phyloP scores from a whole-genome alignment of 768 basidiomycete genomes.

The Agaricus sinodeliciosus region DNA sequence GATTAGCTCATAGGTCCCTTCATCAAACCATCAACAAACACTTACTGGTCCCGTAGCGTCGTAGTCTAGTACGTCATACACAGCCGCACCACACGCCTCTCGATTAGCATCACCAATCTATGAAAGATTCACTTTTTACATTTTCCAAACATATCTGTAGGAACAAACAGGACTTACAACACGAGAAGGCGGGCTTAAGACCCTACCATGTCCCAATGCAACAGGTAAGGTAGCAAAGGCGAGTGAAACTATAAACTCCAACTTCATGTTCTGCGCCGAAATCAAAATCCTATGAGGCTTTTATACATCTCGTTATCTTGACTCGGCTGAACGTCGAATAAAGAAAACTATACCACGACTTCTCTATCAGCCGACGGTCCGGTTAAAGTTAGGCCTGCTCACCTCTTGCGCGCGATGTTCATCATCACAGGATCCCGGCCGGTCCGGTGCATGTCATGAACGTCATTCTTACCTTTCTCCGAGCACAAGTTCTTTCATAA shows the following conservation, averaged over 20 bases:
- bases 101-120: slow-evolving; percentile 24
- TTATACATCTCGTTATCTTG: slow-evolving; percentile 4
- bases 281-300: neutral
- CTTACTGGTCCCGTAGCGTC: slow-evolving; percentile 26
- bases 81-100: slow-evolving; percentile 26
- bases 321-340: neutral
- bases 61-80: slow-evolving; percentile 21
- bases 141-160: neutral
- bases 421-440: neutral
- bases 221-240: slow-evolving; percentile 9
- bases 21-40: neutral
- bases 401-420: neutral
- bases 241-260: neutral
- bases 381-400: neutral
- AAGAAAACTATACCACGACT: neutral
- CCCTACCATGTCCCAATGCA: slow-evolving; percentile 20
- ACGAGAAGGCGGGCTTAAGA: slow-evolving; percentile 24
- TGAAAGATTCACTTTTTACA: neutral
- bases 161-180: slow-evolving; percentile 14
- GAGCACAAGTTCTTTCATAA: too few species aligned
- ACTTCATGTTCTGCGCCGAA: neutral
- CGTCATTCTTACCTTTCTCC: too few species aligned
- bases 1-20: neutral
- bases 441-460: neutral
- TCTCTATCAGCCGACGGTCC: slow-evolving; percentile 8